Evolutionary conservation across 106 monocot genomes (phyloP).

Genomic region (Apostasia ramifera): DNA sequence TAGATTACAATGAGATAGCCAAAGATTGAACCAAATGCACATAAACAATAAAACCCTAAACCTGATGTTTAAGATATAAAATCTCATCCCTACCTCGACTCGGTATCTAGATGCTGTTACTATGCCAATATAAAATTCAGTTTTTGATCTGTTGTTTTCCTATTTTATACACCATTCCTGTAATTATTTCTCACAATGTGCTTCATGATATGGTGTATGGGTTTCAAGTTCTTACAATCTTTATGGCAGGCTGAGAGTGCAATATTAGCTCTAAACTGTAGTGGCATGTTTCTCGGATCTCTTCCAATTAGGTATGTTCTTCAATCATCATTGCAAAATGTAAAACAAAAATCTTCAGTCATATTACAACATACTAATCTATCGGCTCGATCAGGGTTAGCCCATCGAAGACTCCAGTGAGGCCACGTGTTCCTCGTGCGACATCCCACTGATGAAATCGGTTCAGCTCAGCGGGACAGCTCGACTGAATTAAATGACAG

Average conservation of each 20-base stretch:
- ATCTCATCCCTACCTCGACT: no score
- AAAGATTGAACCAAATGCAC: no score
- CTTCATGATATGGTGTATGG: no score
- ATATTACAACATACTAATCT: neutral
- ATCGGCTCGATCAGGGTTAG: slow-evolving; percentile 35
- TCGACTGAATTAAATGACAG: neutral
- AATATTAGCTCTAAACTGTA: slow-evolving; percentile 51
- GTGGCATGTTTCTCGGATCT: slow-evolving; percentile 41
- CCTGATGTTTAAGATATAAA: no score
- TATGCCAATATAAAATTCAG: no score
- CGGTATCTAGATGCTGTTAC: no score
- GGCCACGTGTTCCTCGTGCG: slow-evolving; percentile 26
- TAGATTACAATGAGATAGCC: no score
- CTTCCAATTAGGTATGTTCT: slow-evolving; percentile 48
- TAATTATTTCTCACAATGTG: no score
- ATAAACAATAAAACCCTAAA: no score
- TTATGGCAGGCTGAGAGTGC: slow-evolving; percentile 43
- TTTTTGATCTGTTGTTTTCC: no score
- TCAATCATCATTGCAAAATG: no score
- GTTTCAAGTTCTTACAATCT: neutral
- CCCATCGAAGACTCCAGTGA: slow-evolving; percentile 65
- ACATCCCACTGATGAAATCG: slow-evolving; percentile 9
- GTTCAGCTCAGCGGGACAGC: neutral
- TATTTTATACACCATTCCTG: no score
- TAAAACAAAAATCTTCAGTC: neutral